Evolutionary conservation across 306 rosid genomes (phyloP), one percentile per base, ranked within the genome.

Genomic region (Gastrolobium villosum): DNA sequence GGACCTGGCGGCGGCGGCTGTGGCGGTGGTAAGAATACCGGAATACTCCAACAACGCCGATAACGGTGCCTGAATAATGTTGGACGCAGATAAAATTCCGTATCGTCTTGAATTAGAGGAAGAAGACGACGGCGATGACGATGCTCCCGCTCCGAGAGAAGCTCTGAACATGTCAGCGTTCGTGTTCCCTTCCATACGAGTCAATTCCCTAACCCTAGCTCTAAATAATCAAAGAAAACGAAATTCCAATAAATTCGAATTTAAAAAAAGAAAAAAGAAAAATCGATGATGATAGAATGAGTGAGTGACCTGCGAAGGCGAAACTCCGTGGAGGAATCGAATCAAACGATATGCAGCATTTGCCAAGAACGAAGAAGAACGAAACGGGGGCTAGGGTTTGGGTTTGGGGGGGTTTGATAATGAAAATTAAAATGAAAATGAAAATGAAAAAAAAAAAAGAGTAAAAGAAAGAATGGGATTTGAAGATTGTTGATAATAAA

Each of bases 11-110:
- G 84, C 6, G 80, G 72, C 6, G 4, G 43, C 6, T 4, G 43
- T 39, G 4, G 31, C 81, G 71, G 83, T 85, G 6, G 92, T 85
- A 15, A 95, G 88, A 70, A 95, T 83, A 26, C 95, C 97, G 0
- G 92, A 88, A 81, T 95, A 91, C 77, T 95, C 99, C 57, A 92
- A 62, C 46, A 95, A 84, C 0, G 87, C 79, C 4, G 99, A 92
- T 40, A 94, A 84, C 2, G 99, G 98, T 0, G 97, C 93, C 73
- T 89, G 97, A 49, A 92, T 88, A 2, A 95, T 78, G 75, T 83
- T 90, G 0, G 92, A 85, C 50, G 96, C 88, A 5, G 97, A 81
- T 3, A 86, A 26, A 72, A 88, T 53, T 2, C 92, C 93, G 63
- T 82, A 88, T 74, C 97, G 74, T 31, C 89, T 88, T 1, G 93